phyloP scores from a whole-genome alignment of 2,329 filamentous ascomycete genomes.

The Tolypocladium pustulatum region DNA sequence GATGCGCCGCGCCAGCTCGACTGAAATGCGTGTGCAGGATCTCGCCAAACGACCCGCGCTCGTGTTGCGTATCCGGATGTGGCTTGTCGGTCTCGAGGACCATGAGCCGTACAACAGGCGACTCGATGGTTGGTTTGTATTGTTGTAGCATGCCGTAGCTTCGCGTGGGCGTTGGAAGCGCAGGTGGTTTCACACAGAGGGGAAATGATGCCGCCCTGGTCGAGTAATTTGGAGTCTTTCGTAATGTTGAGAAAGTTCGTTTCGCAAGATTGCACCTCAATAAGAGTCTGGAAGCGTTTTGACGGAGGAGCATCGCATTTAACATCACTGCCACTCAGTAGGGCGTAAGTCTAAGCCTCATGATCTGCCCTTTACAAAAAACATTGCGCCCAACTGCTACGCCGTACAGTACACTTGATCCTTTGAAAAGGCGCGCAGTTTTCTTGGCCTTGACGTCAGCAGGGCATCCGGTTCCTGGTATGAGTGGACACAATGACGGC shows the following conservation, averaged over 20 bases:
- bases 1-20: constrained; percentile 37
- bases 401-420: neutral
- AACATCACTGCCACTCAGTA: neutral
- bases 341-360: neutral
- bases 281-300: neutral
- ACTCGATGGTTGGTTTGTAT: constrained; percentile 14
- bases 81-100: constrained; percentile 49
- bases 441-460: neutral
- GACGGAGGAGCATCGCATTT: neutral
- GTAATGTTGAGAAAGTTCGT: no score
- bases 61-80: constrained; percentile 34
- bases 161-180: neutral
- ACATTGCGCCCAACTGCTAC: neutral
- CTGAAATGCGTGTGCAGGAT: constrained; percentile 40
- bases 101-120: constrained; percentile 26
- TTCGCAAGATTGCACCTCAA: no score
- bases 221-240: neutral
- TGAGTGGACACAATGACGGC: neutral
- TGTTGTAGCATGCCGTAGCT: constrained; percentile 12
- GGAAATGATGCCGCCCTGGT: no score
- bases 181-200: neutral
- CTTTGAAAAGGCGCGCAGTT: neutral
- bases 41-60: constrained; percentile 41
- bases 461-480: neutral
- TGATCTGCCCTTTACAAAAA: neutral